Evolutionary conservation across 371 early-diverging fungal species (phyloP), one percentile per base, ranked within the genome.

Genomic region (Smittium culicis): DNA sequence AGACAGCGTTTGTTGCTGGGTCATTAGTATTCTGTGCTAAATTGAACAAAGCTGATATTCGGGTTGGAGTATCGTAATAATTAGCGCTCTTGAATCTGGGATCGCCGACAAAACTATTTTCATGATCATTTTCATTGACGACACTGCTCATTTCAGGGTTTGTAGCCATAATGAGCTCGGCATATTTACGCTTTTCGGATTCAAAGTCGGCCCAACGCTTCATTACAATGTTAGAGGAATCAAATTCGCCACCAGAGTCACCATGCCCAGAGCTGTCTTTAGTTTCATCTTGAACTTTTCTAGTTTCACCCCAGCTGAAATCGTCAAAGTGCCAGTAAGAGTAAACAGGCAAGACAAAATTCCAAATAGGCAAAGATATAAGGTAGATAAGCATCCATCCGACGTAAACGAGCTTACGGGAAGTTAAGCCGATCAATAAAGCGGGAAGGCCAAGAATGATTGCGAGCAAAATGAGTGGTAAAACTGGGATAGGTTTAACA

Each of bases 321-420:
- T 95, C 95, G 73, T 96, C 94, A 79, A 95, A 91, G 80, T 93
- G 92, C 93, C 93, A 94, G 88, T 89, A 93, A 33, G 90, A 81
- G 67, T 91, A 91, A 54, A 91, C 69, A 1, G 87, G 91, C 28
- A 90, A 74, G 65, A 87, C 80, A 72, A 90, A 90, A 1, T 86
- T 83, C 61, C 88, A 91, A 34, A 89, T 79, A 1, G 91, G 90
- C 60, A 90, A 84, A 30, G 91, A 88, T 29, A 89, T 68, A 66
- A 92, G 78, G 69, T 92, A 99, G 54, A 96, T 84, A 29, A 92
- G 61, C 93, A 97, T 91, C 95, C 95, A 97, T 33, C 94, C 93
- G 71, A 97, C 88, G 71, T 96, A 93, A 70, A 90, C 88, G 87
- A 88, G 91, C 78, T 92, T 86, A 33, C 90, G 84, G 71, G 89